Evolutionary conservation across 2,329 filamentous ascomycete genomes (phyloP).

Genomic region (Thelonectria rubi): DNA sequence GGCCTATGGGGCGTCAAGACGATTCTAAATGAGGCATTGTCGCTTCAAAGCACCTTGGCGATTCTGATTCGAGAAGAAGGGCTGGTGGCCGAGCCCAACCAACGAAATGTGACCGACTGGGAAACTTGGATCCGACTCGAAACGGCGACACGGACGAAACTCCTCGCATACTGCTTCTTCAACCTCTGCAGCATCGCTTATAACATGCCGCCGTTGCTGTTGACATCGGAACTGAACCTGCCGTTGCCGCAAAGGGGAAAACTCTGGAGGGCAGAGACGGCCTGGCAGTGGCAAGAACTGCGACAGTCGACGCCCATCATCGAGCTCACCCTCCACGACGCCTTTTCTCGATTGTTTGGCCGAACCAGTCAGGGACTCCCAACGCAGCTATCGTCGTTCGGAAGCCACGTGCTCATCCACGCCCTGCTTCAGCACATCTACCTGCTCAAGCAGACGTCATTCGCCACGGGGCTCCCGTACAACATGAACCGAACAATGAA

Average conservation of each 20-base stretch:
- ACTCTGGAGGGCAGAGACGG: slow-evolving; percentile 65
- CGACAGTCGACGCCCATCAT: slow-evolving; percentile 59
- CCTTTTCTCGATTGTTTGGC: slow-evolving; percentile 64
- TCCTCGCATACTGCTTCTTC: slow-evolving; percentile 69
- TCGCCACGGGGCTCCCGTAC: slow-evolving; percentile 59
- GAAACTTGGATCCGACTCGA: slow-evolving; percentile 68
- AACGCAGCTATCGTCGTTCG: slow-evolving; percentile 65
- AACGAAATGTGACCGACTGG: slow-evolving; percentile 61
- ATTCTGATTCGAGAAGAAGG: slow-evolving; percentile 68
- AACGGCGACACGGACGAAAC: slow-evolving; percentile 65
- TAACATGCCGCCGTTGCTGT: slow-evolving; percentile 64
- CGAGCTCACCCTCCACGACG: slow-evolving; percentile 65
- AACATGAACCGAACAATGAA: slow-evolving; percentile 61
- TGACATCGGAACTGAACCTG: slow-evolving; percentile 68
- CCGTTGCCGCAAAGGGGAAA: slow-evolving; percentile 63
- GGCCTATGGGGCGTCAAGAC: slow-evolving; percentile 70
- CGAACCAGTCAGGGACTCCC: slow-evolving; percentile 59
- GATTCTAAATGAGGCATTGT: slow-evolving; percentile 67
- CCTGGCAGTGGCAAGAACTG: slow-evolving; percentile 69
- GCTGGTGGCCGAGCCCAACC: slow-evolving; percentile 58
- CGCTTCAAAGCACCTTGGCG: slow-evolving; percentile 66
- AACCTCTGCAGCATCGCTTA: slow-evolving; percentile 71
- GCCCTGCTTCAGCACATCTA: slow-evolving; percentile 78
- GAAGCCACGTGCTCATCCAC: slow-evolving; percentile 77
- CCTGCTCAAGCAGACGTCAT: slow-evolving; percentile 70